Evolutionary conservation across 192 early-diverging fungal genomes (phyloP).

Genomic region (Pecoramyces ruminantium): DNA sequence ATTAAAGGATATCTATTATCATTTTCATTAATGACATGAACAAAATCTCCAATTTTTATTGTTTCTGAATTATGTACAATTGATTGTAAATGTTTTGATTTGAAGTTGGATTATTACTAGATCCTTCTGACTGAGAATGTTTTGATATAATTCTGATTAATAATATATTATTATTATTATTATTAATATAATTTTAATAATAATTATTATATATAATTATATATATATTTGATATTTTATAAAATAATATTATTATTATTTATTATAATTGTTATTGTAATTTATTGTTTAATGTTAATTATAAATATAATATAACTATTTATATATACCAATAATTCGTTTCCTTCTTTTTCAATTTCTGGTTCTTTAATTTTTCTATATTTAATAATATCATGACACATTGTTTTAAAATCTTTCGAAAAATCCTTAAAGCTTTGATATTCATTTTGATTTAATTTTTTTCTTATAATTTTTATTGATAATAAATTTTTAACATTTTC

Average conservation of each 20-base stretch:
- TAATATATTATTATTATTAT: too few species aligned
- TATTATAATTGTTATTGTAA: too few species aligned
- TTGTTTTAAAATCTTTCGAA: not conserved
- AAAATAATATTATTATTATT: too few species aligned
- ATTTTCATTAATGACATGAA: slow-evolving; percentile 33
- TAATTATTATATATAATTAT: too few species aligned
- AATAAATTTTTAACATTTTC: not conserved
- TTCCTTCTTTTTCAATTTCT: not conserved
- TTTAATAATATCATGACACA: not conserved
- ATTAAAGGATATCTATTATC: slow-evolving; percentile 41
- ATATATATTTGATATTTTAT: too few species aligned
- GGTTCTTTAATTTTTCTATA: not conserved
- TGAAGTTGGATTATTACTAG: not conserved
- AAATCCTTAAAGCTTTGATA: not conserved
- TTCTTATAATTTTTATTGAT: not conserved
- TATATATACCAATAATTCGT: not conserved
- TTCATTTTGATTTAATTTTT: not conserved
- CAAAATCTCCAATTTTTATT: slow-evolving; percentile 35
- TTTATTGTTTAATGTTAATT: too few species aligned
- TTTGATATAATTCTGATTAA: not conserved
- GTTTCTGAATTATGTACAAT: not conserved
- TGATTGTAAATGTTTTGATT: not conserved
- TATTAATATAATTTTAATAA: too few species aligned
- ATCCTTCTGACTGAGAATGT: not conserved
- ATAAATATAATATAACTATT: too few species aligned